Evolutionary conservation across 768 basidiomycete genomes (phyloP).

Genomic region (Mycena indigotica): DNA sequence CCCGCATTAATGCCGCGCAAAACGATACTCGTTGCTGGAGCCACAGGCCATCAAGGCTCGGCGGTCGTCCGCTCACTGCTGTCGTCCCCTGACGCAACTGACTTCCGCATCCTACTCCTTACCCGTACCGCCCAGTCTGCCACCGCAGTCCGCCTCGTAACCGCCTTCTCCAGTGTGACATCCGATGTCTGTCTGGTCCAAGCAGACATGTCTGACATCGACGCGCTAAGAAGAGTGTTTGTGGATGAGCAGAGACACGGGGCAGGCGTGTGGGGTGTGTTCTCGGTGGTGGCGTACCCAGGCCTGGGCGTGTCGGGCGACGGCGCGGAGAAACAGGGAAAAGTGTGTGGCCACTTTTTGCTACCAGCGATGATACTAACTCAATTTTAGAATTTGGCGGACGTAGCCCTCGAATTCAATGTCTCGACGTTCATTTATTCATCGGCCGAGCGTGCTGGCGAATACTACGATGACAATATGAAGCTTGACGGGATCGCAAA

Average conservation of each 20-base stretch:
- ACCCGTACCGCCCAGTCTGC: background rate
- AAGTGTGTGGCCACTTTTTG: conserved; percentile 27
- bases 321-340: conserved; percentile 42
- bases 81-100: background rate
- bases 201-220: conserved; percentile 35
- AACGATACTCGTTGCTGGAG: background rate
- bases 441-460: conserved; percentile 32
- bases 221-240: conserved; percentile 35
- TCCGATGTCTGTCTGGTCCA: conserved; percentile 31
- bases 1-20: background rate
- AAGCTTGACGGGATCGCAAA: conserved; percentile 26
- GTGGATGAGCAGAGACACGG: conserved; percentile 28
- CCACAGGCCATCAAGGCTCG: background rate
- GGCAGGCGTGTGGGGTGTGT: conserved; percentile 42
- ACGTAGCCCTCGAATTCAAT: conserved; percentile 32
- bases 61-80: background rate
- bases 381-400: conserved; percentile 30
- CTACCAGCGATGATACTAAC: too few species aligned
- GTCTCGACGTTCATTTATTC: conserved; percentile 33
- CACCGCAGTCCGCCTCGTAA: background rate
- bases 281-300: conserved; percentile 40
- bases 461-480: conserved; percentile 26
- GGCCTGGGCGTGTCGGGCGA: conserved; percentile 43
- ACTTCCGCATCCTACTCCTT: background rate
- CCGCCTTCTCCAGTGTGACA: background rate